Evolutionary conservation across 192 early-diverging fungal genomes (phyloP).

Genomic region (Backusella circina): DNA sequence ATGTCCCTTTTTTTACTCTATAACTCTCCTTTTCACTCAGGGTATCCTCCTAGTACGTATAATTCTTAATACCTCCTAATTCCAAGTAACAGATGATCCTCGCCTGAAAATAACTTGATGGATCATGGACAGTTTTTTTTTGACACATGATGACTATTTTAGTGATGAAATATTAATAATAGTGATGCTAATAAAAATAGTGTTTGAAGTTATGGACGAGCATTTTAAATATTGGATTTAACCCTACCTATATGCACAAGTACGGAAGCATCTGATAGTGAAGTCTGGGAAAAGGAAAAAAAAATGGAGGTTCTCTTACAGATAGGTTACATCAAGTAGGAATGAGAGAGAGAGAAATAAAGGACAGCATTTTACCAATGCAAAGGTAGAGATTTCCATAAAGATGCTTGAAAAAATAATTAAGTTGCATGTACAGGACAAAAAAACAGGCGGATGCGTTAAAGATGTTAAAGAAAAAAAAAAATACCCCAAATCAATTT

Average conservation of each 20-base stretch:
- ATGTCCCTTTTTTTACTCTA: background rate
- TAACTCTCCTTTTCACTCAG: background rate
- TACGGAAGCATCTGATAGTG: conserved; percentile 53
- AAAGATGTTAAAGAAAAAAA: conserved; percentile 65
- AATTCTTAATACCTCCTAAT: background rate
- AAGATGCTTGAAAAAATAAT: conserved; percentile 16
- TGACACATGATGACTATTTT: conserved; percentile 57
- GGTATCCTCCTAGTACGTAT: background rate
- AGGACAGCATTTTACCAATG: conserved; percentile 10
- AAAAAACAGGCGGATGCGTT: conserved; percentile 47
- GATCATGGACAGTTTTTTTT: conserved; percentile 41
- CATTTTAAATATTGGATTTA: conserved; percentile 66
- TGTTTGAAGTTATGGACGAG: conserved; percentile 55
- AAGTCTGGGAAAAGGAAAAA: conserved; percentile 77
- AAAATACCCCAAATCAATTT: conserved; percentile 77
- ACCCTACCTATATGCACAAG: conserved; percentile 49
- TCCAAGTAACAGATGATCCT: background rate
- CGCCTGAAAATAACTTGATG: conserved; percentile 18
- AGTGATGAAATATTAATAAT: conserved; percentile 22
- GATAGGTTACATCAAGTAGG: conserved; percentile 54
- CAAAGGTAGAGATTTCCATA: conserved; percentile 17
- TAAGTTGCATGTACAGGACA: background rate
- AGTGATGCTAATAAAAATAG: conserved; percentile 12
- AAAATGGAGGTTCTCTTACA: conserved; percentile 71
- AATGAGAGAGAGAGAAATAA: conserved; percentile 16